Evolutionary conservation across 352 stramenopile species (phyloP).

Genomic region (Phytophthora sp.): DNA sequence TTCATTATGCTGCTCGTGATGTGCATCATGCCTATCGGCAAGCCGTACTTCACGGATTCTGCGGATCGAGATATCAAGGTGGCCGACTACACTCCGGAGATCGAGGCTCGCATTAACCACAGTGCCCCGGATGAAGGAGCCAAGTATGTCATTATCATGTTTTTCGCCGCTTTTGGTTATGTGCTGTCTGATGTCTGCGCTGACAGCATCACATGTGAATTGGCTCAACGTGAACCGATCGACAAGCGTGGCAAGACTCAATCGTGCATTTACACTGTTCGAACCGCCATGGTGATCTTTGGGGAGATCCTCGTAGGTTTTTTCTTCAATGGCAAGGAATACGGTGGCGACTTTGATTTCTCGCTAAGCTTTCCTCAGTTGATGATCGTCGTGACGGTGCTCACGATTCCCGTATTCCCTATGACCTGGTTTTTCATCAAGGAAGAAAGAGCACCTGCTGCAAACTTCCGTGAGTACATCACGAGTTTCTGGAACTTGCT

Average conservation of each 20-base stretch:
- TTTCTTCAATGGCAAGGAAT: slow-evolving; percentile 55
- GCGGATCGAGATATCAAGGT: slow-evolving; percentile 17
- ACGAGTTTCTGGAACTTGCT: slow-evolving; percentile 29
- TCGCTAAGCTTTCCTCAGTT: slow-evolving; percentile 52
- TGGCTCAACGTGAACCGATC: slow-evolving; percentile 49
- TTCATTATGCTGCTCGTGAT: slow-evolving; percentile 51
- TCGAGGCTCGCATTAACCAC: slow-evolving; percentile 38
- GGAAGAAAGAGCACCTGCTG: slow-evolving; percentile 23
- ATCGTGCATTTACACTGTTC: slow-evolving; percentile 47
- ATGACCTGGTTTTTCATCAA: slow-evolving; percentile 41
- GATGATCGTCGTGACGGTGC: slow-evolving; percentile 43
- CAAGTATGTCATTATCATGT: slow-evolving; percentile 73
- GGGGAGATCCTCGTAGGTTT: slow-evolving; percentile 40
- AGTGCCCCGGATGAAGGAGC: slow-evolving; percentile 28
- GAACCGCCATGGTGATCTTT: slow-evolving; percentile 40
- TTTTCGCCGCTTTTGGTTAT: slow-evolving; percentile 76
- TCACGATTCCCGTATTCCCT: slow-evolving; percentile 18
- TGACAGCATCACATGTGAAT: slow-evolving; percentile 52
- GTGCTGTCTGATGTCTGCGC: slow-evolving; percentile 73
- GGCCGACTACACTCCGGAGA: slow-evolving; percentile 20
- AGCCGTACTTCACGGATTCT: slow-evolving; percentile 48
- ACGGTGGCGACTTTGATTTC: slow-evolving; percentile 58
- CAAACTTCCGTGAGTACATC: slow-evolving; percentile 28
- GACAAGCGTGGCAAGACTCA: slow-evolving; percentile 44
- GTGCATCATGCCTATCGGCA: slow-evolving; percentile 40